Percentiles rank a stretch among this genome's conserved stretches.
These are phyloP conservation scores for Ascochyta viciae-villosae DNA, from an alignment of 2,329 filamentous ascomycete species.

Conservation along the genomic window DNA sequence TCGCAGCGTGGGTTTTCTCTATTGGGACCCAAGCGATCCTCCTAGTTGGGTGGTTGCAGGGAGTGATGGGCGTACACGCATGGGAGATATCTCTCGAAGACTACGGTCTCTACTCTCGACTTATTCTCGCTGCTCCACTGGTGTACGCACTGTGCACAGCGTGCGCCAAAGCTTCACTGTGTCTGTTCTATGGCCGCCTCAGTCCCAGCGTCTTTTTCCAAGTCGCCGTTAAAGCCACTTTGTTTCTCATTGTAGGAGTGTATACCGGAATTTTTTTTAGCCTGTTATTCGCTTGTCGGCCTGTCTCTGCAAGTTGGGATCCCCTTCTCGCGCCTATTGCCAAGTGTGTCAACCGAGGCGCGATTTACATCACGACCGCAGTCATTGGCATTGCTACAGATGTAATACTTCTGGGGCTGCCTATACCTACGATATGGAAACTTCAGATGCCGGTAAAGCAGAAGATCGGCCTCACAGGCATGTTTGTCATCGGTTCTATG, in stretches of 20 bases:
- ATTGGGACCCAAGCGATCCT: conserved; percentile 16
- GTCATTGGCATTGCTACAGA: conserved; percentile 30
- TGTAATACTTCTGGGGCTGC: conserved; percentile 25
- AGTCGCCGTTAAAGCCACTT: conserved; percentile 19
- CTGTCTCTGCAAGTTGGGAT: conserved; percentile 30
- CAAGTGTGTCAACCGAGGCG: conserved; percentile 21
- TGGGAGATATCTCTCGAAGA: conserved; percentile 23
- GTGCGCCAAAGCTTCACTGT: conserved; percentile 24
- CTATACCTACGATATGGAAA: conserved; percentile 26
- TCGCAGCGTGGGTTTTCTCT: conserved; percentile 16
- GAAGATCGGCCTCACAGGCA: conserved; percentile 25
- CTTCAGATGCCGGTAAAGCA: conserved; percentile 30
- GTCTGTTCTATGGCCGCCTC: conserved; percentile 29
- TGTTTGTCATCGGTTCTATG: conserved; percentile 27
- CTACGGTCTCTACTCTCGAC: conserved; percentile 3
- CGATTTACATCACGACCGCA: conserved; percentile 32
- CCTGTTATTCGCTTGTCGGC: conserved; percentile 31
- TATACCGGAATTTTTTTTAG: conserved; percentile 33
- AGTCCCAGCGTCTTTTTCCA: conserved; percentile 18
- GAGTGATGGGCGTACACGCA: conserved; percentile 25
- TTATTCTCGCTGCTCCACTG: conserved; percentile 21
- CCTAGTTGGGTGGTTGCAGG: conserved; percentile 14
- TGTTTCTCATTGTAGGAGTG: conserved; percentile 26
- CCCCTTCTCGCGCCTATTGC: conserved; percentile 11
- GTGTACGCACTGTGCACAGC: too few species aligned